These are phyloP conservation scores for Fusarium mangiferae DNA, from an alignment of 2,329 filamentous ascomycete genomes.

Conservation along the genomic window DNA sequence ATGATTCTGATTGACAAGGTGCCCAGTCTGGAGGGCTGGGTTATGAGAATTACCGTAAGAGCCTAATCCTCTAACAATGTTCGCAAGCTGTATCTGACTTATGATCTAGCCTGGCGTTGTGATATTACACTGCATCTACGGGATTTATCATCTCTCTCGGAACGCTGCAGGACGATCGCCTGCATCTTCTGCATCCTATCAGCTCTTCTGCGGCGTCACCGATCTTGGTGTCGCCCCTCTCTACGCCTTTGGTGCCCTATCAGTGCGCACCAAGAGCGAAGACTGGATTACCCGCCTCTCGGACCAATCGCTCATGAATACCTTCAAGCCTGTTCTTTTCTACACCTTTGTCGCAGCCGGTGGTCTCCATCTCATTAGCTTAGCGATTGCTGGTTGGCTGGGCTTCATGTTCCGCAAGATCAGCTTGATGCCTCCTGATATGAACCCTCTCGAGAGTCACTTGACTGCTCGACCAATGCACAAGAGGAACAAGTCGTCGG, in stretches of 20 bases:
- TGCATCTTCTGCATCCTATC: slow-evolving; percentile 86
- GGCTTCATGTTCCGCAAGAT: slow-evolving; percentile 85
- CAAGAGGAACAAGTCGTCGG: slow-evolving; percentile 76
- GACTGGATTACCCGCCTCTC: slow-evolving; percentile 76
- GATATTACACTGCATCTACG: slow-evolving; percentile 78
- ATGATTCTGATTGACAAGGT: slow-evolving; percentile 81
- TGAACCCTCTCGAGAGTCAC: slow-evolving; percentile 92
- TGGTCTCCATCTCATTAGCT: slow-evolving; percentile 75
- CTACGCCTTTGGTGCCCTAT: slow-evolving; percentile 65
- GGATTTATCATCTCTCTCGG: slow-evolving; percentile 80
- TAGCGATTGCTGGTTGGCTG: slow-evolving; percentile 79
- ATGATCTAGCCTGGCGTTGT: slow-evolving; percentile 75
- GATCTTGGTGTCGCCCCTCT: slow-evolving; percentile 69
- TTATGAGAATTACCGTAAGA: slow-evolving; percentile 80
- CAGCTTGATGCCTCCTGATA: slow-evolving; percentile 83
- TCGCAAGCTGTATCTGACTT: slow-evolving; percentile 12
- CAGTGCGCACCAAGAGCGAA: slow-evolving; percentile 55
- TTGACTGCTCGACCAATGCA: slow-evolving; percentile 77
- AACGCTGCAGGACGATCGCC: slow-evolving; percentile 77
- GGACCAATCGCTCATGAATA: slow-evolving; percentile 63
- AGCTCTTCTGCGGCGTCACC: slow-evolving; percentile 80
- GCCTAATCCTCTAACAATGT: background rate
- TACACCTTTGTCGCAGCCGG: slow-evolving; percentile 72
- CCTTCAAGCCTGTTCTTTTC: slow-evolving; percentile 74
- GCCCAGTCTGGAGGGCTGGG: slow-evolving; percentile 73